phyloP scores from a whole-genome alignment of 2,329 filamentous ascomycete genomes.

The Aurifilum marmelostoma region DNA sequence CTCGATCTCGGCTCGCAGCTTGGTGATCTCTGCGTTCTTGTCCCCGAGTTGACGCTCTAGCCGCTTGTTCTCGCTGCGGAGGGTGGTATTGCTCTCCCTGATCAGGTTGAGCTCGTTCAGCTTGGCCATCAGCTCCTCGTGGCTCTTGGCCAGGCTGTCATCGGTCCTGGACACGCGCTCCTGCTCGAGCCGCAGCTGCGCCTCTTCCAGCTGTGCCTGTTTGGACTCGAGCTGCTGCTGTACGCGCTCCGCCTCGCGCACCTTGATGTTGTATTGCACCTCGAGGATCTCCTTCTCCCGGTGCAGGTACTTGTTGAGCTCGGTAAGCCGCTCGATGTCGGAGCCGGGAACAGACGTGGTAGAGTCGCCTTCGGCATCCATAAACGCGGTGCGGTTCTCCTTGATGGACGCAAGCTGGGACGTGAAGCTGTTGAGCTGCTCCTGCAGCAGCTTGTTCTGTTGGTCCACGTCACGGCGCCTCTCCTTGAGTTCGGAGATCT shows the following conservation, averaged over 20 bases:
- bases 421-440: conserved; percentile 83
- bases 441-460: conserved; percentile 88
- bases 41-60: conserved; percentile 75
- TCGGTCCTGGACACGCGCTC: conserved; percentile 80
- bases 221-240: conserved; percentile 89
- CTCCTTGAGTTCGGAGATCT: conserved; percentile 76
- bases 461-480: conserved; percentile 82
- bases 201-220: conserved; percentile 86
- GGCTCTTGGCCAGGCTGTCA: conserved; percentile 71
- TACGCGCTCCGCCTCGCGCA: conserved; percentile 83
- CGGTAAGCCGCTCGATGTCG: conserved; percentile 76
- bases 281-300: conserved; percentile 98
- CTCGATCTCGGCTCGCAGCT: conserved; percentile 74
- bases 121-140: conserved; percentile 91
- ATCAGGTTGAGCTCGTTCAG: conserved; percentile 95
- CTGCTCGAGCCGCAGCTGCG: conserved; percentile 85
- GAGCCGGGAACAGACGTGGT: conserved; percentile 57
- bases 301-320: conserved; percentile 88
- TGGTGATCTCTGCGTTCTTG: conserved; percentile 74
- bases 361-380: conserved; percentile 57
- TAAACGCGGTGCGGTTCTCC: conserved; percentile 65
- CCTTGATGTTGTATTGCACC: conserved; percentile 89
- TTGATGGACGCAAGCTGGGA: conserved; percentile 80
- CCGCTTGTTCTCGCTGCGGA: conserved; percentile 83
- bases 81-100: conserved; percentile 89